A percentile compares a stretch with the other conserved stretches of the same genome.
Conservation (phyloP, 2,329 filamentous ascomycete genomes). For the Triangularia verruculosa region DNA sequence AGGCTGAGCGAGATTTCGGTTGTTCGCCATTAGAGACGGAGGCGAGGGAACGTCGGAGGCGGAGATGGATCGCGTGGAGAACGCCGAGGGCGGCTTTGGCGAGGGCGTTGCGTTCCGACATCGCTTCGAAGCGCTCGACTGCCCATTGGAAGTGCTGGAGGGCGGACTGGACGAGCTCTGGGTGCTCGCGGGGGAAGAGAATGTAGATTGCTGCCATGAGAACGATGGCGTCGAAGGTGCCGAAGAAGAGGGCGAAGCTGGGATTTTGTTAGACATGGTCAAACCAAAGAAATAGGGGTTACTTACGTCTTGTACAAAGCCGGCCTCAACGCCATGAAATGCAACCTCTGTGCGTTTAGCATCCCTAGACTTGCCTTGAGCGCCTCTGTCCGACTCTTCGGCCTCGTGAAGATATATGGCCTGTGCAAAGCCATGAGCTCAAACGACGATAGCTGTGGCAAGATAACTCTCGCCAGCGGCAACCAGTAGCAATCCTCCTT, state of each 20-base stretch:
- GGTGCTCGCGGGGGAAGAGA: slow-evolving; percentile 55
- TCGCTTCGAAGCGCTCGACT: slow-evolving; percentile 55
- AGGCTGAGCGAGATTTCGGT: not conserved
- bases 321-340: slow-evolving; percentile 48
- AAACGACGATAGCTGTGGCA: slow-evolving; percentile 51
- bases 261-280: not conserved
- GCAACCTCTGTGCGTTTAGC: slow-evolving; percentile 51
- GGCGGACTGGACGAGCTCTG: slow-evolving; percentile 44
- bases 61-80: slow-evolving; percentile 51
- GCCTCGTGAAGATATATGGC: slow-evolving; percentile 59
- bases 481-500: slow-evolving; percentile 55
- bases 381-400: slow-evolving; percentile 52
- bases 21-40: not conserved
- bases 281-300: not conserved
- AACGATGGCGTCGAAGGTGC: slow-evolving; percentile 62
- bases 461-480: slow-evolving; percentile 41
- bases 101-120: slow-evolving; percentile 52
- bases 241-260: slow-evolving; percentile 57
- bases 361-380: slow-evolving; percentile 55
- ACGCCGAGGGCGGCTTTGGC: slow-evolving; percentile 55
- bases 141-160: slow-evolving; percentile 59
- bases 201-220: slow-evolving; percentile 60
- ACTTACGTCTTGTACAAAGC: slow-evolving; percentile 49
- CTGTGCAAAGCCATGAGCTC: slow-evolving; percentile 59
- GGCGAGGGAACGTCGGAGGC: slow-evolving; percentile 46